phyloP scores from a whole-genome alignment of 2,329 filamentous ascomycete genomes.

The Diaporthe ilicicola region DNA sequence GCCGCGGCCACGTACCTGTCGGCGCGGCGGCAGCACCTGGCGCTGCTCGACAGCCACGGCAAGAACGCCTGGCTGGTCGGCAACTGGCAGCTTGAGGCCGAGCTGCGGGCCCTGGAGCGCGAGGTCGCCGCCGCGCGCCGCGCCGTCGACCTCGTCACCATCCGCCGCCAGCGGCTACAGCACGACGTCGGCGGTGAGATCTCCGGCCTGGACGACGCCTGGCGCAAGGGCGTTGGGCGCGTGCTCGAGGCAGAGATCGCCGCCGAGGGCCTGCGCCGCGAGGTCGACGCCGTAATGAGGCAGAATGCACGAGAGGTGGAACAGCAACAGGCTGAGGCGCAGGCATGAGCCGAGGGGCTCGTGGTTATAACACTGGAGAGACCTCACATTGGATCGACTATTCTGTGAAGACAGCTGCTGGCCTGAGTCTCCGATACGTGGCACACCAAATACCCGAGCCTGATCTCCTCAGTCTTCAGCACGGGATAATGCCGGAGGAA shows the following conservation, averaged over 20 bases:
- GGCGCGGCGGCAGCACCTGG: slow-evolving; percentile 64
- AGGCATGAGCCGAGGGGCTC: background rate
- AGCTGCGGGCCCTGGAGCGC: slow-evolving; percentile 73
- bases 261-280: slow-evolving; percentile 73
- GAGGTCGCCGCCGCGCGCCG: slow-evolving; percentile 75
- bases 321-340: slow-evolving; percentile 10
- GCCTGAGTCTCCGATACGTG: background rate
- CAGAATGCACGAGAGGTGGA: slow-evolving; percentile 35
- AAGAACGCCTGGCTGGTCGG: slow-evolving; percentile 91
- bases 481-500: background rate
- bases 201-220: slow-evolving; percentile 73
- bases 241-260: slow-evolving; percentile 90
- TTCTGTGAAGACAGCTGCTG: background rate
- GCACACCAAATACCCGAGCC: no score
- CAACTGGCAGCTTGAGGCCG: slow-evolving; percentile 81
- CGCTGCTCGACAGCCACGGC: slow-evolving; percentile 81
- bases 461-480: background rate
- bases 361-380: background rate
- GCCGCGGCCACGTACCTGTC: slow-evolving; percentile 60
- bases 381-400: background rate
- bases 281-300: slow-evolving; percentile 72
- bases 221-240: slow-evolving; percentile 79
- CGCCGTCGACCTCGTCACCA: slow-evolving; percentile 78
- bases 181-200: slow-evolving; percentile 78
- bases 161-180: slow-evolving; percentile 74